phyloP scores from a whole-genome alignment of 805 yeast genomes.

The Cyberlindnera nakhonratchasimensis region DNA sequence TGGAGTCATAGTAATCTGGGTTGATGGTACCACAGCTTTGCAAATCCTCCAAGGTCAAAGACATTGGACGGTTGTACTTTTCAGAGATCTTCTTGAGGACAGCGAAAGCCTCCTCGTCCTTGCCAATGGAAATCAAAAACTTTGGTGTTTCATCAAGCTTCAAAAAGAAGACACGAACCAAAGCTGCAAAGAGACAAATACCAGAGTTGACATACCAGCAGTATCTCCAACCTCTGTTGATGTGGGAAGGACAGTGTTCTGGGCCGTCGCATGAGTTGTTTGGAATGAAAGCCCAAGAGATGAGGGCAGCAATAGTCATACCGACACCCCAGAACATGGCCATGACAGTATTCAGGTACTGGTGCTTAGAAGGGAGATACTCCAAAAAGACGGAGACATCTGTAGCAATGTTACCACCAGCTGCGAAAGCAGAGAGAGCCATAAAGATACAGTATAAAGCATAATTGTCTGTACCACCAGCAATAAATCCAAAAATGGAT shows the following conservation, averaged over 20 bases:
- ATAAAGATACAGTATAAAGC: conserved; percentile 48
- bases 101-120: conserved; percentile 46
- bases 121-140: conserved; percentile 45
- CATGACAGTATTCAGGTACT: conserved; percentile 46
- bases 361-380: conserved; percentile 46
- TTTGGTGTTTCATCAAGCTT: conserved; percentile 52
- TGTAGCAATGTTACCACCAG: conserved; percentile 52
- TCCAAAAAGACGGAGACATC: conserved; percentile 51
- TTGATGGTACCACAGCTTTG: conserved; percentile 41
- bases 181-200: conserved; percentile 43
- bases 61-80: conserved; percentile 39
- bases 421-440: conserved; percentile 40
- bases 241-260: conserved; percentile 40
- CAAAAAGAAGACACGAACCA: conserved; percentile 42
- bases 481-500: conserved; percentile 44
- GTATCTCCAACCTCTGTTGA: conserved; percentile 60
- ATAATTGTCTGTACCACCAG: conserved; percentile 46
- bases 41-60: conserved; percentile 46
- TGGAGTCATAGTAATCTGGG: conserved; percentile 26
- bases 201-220: conserved; percentile 51
- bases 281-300: conserved; percentile 53
- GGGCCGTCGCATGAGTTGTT: conserved; percentile 41
- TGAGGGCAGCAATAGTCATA: conserved; percentile 45
- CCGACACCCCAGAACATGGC: conserved; percentile 59
- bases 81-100: conserved; percentile 43